Evolutionary conservation across 208 protist genomes (phyloP), one percentile per base, ranked within the genome.

Genomic region (Wallacemonas sp.): DNA sequence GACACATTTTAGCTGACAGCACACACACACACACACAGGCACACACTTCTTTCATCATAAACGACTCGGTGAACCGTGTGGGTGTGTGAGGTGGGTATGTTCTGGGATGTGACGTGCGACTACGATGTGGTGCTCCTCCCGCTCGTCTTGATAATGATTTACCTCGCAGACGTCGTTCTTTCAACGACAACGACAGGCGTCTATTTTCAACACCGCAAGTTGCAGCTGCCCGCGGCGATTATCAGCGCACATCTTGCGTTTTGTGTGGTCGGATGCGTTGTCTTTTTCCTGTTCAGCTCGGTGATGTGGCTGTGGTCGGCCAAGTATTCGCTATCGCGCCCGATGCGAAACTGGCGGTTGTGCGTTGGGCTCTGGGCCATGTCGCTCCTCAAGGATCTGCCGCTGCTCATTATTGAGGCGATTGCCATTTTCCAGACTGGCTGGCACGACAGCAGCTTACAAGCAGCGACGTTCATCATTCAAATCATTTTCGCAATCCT

Each of bases 231-330:
- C 1, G 33, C 12, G 2, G 45, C 38, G 5, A 66, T 91, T 62
- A 62, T 74, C 17, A 34, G 24, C 11, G 78, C 80, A 1, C 70
- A 91, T 73, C 58, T 87, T 15, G 67, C 73, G 2, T 87, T 91
- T 49, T 83, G 72, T 61, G 62, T 87, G 39, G 65, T 91, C 15
- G 73, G 80, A 1, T 68, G 54, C 19, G 36, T 80, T 3, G 73
- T 56, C 1, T 85, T 74, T 55, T 74, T 87, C 49, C 70, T 77
- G 21, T 47, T 87, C 22, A 82, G 73, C 75, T 72, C 69, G 5
- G 75, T 77, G 19, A 62, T 83, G 31, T 91, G 84, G 84, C 27
- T 91, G 61, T 77, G 75, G 73, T 80, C 80, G 0, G 71, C 70
- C 53, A 72, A 77, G 59, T 91, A 91, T 62, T 56, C 66, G 34